Evolutionary conservation across 2,329 filamentous ascomycete species (phyloP), one percentile per base, ranked within the genome.

Genomic region (Dactylellina cionopaga): DNA sequence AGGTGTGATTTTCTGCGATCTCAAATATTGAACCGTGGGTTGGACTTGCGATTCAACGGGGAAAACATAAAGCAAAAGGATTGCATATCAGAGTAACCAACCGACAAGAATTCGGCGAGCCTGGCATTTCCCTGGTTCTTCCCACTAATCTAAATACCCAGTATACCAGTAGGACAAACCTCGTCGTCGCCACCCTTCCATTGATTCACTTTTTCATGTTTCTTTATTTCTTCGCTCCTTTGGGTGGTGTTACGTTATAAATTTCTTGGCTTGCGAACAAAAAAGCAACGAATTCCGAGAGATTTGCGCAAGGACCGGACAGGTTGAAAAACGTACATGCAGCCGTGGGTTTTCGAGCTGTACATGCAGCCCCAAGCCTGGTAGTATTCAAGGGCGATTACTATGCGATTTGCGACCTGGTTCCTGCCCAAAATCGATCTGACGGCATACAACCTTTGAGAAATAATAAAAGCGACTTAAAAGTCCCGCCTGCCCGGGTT

Each of bases 211-310:
- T 33, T 41, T 39, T 59, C n/a, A n/a, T 64, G 17, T 54, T 56
- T 35, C 44, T 51, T 41, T 51, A 7, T 27, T 59, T 41, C 11
- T 47, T 52, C 39, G 27, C 59, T 65, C 68, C 52, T 72, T 65
- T 65, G 59, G 59, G 59, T 72, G 59, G 68, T 72, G 68, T 60
- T 72, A 72, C 59, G 68, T 72, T 63, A 65, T 52, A 65, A 49
- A 65, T 44, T 39, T 35, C 46, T 72, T 71, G 47, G 51, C 58
- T 17, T 22, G 33, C 52, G 7, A 39, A 6, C 19, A 17, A 56
- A 70, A 70, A 70, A 70, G 65, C 55, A 70, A 69, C 49, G 29
- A 22, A 29, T 9, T 31, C 58, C 65, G 65, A 72, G 59, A 60
- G 68, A 72, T 72, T 72, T 59, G 44, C 58, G 25, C 66, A 64